phyloP scores from a whole-genome alignment of 2,329 filamentous ascomycete genomes.

The Ophiostoma perfectum region DNA sequence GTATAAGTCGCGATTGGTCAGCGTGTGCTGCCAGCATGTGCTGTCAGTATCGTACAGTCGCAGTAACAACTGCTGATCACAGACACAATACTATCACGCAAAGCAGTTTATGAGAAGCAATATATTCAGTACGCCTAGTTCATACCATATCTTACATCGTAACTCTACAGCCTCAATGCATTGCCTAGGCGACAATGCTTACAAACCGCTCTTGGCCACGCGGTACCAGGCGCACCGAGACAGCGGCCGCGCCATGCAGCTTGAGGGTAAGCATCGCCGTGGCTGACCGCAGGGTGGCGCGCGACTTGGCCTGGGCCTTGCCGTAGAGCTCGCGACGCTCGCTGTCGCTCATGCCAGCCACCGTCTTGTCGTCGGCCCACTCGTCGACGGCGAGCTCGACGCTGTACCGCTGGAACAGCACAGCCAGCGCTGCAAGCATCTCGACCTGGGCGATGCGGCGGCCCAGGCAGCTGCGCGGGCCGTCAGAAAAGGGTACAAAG shows the following conservation, averaged over 20 bases:
- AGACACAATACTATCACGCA: too few relatives aligned
- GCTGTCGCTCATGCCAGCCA: conserved; percentile 44
- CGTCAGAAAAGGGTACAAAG: conserved; percentile 55
- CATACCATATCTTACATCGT: neutral
- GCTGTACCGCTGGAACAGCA: conserved; percentile 55
- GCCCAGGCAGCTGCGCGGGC: conserved; percentile 53
- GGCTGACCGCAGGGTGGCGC: conserved; percentile 29
- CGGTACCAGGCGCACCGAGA: conserved; percentile 63
- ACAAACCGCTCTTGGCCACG: conserved; percentile 66
- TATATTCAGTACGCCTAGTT: too few relatives aligned
- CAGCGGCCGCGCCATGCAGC: conserved; percentile 52
- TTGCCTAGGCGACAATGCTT: neutral
- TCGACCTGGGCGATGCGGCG: conserved; percentile 56
- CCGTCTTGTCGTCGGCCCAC: conserved; percentile 49
- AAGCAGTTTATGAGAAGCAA: too few relatives aligned
- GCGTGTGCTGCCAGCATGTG: too few relatives aligned
- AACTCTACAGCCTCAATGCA: neutral
- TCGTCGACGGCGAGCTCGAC: conserved; percentile 65
- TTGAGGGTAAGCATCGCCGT: conserved; percentile 64
- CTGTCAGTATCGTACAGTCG: too few relatives aligned
- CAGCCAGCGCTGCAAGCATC: conserved; percentile 50
- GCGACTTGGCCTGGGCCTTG: conserved; percentile 49
- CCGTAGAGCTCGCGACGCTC: conserved; percentile 52
- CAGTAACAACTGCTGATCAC: too few relatives aligned
- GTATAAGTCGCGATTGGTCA: too few relatives aligned